These are phyloP conservation scores for Aspergillus sp. DNA, from an alignment of 2,329 filamentous ascomycete genomes.

Conservation along the genomic window DNA sequence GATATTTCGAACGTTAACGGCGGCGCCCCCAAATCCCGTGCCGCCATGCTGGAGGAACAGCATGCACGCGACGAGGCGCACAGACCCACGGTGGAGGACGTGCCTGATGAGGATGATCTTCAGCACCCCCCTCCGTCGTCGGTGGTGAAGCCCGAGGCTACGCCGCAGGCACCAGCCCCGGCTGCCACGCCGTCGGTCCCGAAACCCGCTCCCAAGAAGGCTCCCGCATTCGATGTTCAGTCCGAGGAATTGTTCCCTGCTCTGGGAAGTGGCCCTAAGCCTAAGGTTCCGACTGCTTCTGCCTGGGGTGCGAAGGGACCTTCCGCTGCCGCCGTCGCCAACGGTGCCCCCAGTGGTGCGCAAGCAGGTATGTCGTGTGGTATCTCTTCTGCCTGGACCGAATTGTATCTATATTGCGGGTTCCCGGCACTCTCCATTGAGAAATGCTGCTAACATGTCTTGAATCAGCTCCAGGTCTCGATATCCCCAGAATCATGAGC, in stretches of 20 bases:
- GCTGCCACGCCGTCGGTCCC: constrained; percentile 36
- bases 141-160: constrained; percentile 28
- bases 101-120: constrained; percentile 73
- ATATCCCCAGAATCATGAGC: constrained; percentile 60
- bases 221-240: constrained; percentile 69
- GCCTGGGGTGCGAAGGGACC: constrained; percentile 72
- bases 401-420: constrained; percentile 14
- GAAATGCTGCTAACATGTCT: constrained; percentile 30
- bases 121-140: constrained; percentile 54
- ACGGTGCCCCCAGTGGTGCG: constrained; percentile 56
- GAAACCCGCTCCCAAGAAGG: constrained; percentile 41
- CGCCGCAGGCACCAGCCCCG: constrained; percentile 23
- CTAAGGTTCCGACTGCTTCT: constrained; percentile 61
- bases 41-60: constrained; percentile 54
- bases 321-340: constrained; percentile 39
- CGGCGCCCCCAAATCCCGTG: constrained; percentile 45
- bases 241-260: constrained; percentile 94
- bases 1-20: constrained; percentile 34
- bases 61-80: constrained; percentile 54
- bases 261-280: constrained; percentile 70
- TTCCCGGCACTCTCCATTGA: not conserved
- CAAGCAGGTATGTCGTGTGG: constrained; percentile 49
- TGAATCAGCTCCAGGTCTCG: constrained; percentile 35
- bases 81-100: constrained; percentile 75
- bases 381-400: not conserved